Base-by-base conservation (phyloP, 441 rosid genomes). In the Pelargonium fulgidum region DNA sequence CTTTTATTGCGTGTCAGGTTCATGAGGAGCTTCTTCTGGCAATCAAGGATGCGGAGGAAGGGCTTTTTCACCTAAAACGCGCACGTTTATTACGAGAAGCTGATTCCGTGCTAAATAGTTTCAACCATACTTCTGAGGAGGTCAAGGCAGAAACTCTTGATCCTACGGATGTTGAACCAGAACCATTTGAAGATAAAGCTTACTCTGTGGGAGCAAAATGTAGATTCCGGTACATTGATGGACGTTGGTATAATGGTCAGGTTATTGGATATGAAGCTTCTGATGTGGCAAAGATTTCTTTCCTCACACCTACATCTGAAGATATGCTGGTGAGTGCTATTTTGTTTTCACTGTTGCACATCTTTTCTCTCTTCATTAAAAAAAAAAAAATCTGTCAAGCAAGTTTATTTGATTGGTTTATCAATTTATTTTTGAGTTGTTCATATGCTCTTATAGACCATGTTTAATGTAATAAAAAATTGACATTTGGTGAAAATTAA, bases 241-340 rank as follows among this genome's bases (percentile, higher is more conserved):
- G 98, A 2, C 97, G 90, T 13, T 92, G 99, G 99, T 94, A 94
- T 79, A 81, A 87, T 74, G 99, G 97, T 78, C 86, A 81, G 62
- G 74, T 92, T 79, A 76, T 90, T 69, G 85, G 78, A 42, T 71
- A 85, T 75, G 85, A 81, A 58, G 85, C 81, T 19, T 81, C 85
- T 59, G 77, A 73, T 73, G 78, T 78, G 61, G 93, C 89, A 1
- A 94, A 85, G 86, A 76, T 92, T 66, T 74, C 91, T 80, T 92
- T 92, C 81, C 93, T 94, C 71, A 79, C 84, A 1, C 99, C 99
- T 4, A 92, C 88, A 7, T 84, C 91, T 33, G 98, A 94, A 73
- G 86, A 77, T 72, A 92, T 89, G 99, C 66, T 84, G 96, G 99
- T 94, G 75, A 68, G 84, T n/a, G 56, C 72, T 54, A 54, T 54